Evolutionary conservation across 2,329 filamentous ascomycete genomes (phyloP), one percentile per base, ranked within the genome.

Genomic region (Arthroderma sp.): DNA sequence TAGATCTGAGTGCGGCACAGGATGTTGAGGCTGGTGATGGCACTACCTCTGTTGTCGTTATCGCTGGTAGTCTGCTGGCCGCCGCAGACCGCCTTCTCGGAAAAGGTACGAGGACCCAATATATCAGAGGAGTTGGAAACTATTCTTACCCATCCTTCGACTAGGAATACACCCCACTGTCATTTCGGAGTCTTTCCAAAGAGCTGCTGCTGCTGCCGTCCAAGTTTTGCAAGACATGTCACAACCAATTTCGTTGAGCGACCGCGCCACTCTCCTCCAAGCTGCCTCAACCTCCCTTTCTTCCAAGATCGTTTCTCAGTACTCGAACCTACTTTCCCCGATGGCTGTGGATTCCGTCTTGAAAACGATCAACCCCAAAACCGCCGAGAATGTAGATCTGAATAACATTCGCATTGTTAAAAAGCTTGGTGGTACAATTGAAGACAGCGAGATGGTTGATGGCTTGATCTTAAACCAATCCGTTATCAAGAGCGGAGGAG

Each of bases 21-120:
- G 91, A 98, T 71, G 87, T 98, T 50, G 91, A 98, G 68, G 91
- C 91, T 51, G 91, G 91, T 69, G 91, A 98, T 65, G 93, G 91
- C 58, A 98, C 91, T 46, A 98, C 91, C 32, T 96, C 89, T 3
- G 91, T 98, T 28, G 91, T 98, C 29, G 91, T 98, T 54, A 94
- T 98, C 68, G 91, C 86, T 56, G 93, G 91, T 61, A 94, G 86
- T 69, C 74, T 98, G 56, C 76, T 98, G 39, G 89, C 86, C 56
- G 91, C 91, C 43, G 91, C 91, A 51, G 91, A 98, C 70, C 78
- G 85, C 60, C 73, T 98, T 65, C 73, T 98, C 55, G 74, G 72
- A 58, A 98, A 96, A 75, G 85, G 86, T 65, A 49, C 15, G 45
- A 9, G 34, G n/a, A 34, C 8, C 8, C 32, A 9, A 40, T 44